Evolutionary conservation across 2,329 filamentous ascomycete genomes (phyloP).

Genomic region (Cercospora nicotianae): DNA sequence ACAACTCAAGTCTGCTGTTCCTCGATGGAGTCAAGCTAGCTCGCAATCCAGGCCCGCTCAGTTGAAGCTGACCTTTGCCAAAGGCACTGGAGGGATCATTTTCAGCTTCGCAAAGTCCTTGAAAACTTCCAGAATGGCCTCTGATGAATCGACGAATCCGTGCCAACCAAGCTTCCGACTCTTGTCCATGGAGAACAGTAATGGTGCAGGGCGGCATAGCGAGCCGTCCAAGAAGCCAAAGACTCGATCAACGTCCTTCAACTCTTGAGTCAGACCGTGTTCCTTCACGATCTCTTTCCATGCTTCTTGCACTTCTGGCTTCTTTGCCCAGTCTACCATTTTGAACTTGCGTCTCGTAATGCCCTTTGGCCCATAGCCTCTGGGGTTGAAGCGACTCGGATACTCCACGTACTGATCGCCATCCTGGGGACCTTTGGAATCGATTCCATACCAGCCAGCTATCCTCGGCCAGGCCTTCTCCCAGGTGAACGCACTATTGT

Average conservation of each 20-base stretch:
- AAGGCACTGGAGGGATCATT: constrained; percentile 44
- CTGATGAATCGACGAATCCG: constrained; percentile 49
- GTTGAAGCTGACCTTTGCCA: constrained; percentile 30
- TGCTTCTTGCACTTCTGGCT: constrained; percentile 46
- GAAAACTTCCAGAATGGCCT: constrained; percentile 46
- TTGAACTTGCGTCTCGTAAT: constrained; percentile 32
- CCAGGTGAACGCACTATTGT: constrained; percentile 52
- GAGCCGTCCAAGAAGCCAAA: constrained; percentile 51
- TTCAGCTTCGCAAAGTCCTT: constrained; percentile 46
- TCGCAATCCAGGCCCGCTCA: neutral
- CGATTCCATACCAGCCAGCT: constrained; percentile 48
- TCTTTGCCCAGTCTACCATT: constrained; percentile 48
- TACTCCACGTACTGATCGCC: constrained; percentile 30
- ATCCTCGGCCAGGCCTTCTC: constrained; percentile 52
- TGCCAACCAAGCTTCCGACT: constrained; percentile 49
- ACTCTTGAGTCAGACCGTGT: constrained; percentile 41
- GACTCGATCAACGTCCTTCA: constrained; percentile 48
- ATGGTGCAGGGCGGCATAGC: constrained; percentile 38
- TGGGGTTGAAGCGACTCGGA: constrained; percentile 31
- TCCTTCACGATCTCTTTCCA: constrained; percentile 48
- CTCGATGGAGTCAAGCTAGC: neutral
- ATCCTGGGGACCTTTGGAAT: constrained; percentile 32
- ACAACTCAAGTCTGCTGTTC: neutral
- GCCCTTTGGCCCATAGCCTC: constrained; percentile 34
- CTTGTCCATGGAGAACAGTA: constrained; percentile 45